Evolutionary conservation across 2,329 filamentous ascomycete genomes (phyloP), one percentile per base, ranked within the genome.

Genomic region (Aspergillus pseudonomiae): DNA sequence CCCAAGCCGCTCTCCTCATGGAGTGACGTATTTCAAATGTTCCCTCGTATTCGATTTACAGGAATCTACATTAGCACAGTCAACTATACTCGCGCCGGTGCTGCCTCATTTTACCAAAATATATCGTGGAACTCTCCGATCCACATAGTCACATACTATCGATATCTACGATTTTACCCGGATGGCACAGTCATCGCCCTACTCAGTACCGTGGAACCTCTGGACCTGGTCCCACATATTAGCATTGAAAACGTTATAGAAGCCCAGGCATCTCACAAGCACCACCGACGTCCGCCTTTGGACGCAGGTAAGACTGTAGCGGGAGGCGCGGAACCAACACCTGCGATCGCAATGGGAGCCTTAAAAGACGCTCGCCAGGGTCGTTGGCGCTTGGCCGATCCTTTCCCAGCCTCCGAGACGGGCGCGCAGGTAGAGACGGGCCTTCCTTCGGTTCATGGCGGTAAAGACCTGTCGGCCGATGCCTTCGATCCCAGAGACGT

Each of bases 61-160:
- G 95, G 95, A 30, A 91, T 93, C 79, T 99, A 99, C 81, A 98
- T 99, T 78, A 92, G 89, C 77, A 98, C 94, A 0, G 93, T 97
- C 63, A 98, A 98, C 80, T 99, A 99, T 79, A 88, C 92, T 57
- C 91, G 95, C 28, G 83, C 92, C 0, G 95, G 95, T 36, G 91
- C 91, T 63, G 85, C 89, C 12, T 89, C 88, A 3, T 85, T 86
- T 24, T 75, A 76, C 64, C 90, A 89, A 67, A 89, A 88, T 60
- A 80, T 90, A 21, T 90, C 91, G 1, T 97, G 94, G 92, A 83
- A 82, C 71, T 90, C 86, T 28, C 94, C 94, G 10, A 90, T 98
- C 41, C 93, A 96, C 75, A 96, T 98, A 63, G 93, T 99, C 56
- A 99, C 95, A 0, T 99, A 98, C 80, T 99, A 96, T 81, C 92